A percentile compares a stretch with the other conserved stretches of the same genome.
phyloP scores from a whole-genome alignment of 441 rosid genomes.

The Arabidopsis lyrata region DNA sequence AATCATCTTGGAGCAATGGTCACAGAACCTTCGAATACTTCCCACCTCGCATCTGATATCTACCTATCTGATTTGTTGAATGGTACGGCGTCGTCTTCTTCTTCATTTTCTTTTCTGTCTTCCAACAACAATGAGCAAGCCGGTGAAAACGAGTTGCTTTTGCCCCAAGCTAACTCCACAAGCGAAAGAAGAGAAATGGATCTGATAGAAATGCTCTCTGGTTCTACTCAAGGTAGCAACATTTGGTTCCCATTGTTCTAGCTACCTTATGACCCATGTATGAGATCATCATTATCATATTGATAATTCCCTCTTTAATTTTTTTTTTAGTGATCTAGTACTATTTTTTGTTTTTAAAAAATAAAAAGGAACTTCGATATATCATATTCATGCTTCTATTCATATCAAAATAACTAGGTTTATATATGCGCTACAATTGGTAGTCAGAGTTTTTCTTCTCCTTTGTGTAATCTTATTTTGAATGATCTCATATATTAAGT shows the following conservation, averaged over 20 bases:
- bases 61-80: conserved; percentile 61
- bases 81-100: conserved; percentile 37
- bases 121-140: conserved; percentile 27
- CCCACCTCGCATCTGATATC: conserved; percentile 59
- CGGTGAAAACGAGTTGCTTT: conserved; percentile 20
- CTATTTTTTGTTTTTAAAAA: conserved; percentile 4
- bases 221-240: conserved; percentile 40
- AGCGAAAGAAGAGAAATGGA: conserved; percentile 68
- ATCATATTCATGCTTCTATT: neutral
- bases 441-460: neutral
- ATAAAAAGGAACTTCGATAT: neutral
- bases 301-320: neutral
- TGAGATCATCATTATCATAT: neutral
- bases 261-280: conserved; percentile 3
- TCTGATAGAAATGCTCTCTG: conserved; percentile 81
- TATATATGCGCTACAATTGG: conserved; percentile 1
- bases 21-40: neutral
- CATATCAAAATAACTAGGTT: conserved; percentile 8
- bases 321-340: neutral
- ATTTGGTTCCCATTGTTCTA: conserved; percentile 31
- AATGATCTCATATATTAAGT: neutral
- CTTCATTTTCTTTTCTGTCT: conserved; percentile 37
- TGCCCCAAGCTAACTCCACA: conserved; percentile 36
- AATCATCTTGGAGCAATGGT: conserved; percentile 22
- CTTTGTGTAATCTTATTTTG: neutral